A percentile compares a stretch with the other conserved stretches of the same genome.
Evolutionary conservation across 73 alveolate genomes (phyloP).

Genomic region (Paramecium tetraurelia): DNA sequence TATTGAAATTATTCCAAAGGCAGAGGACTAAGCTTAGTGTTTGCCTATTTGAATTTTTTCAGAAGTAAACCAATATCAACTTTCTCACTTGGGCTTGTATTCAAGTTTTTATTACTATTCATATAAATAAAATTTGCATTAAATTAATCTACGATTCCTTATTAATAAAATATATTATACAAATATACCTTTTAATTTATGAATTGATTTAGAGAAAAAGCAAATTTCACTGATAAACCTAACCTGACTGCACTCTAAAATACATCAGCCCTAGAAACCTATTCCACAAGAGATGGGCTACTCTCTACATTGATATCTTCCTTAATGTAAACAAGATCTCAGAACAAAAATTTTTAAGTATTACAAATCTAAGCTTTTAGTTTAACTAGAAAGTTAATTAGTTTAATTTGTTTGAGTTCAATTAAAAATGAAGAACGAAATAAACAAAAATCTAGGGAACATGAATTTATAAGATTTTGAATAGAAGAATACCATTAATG

Average conservation of each 20-base stretch:
- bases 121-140: neutral
- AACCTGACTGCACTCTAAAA: neutral
- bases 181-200: neutral
- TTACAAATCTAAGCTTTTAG: neutral
- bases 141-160: neutral
- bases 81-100: neutral
- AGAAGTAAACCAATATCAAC: neutral
- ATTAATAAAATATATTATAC: neutral
- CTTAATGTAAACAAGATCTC: neutral
- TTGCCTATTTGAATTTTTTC: neutral
- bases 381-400: neutral
- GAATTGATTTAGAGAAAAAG: neutral
- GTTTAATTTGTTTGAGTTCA: neutral
- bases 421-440: neutral
- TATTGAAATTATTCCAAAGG: neutral
- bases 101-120: neutral
- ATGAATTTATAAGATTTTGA: neutral
- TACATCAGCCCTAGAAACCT: neutral
- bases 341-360: neutral
- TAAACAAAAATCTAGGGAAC: neutral
- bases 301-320: neutral
- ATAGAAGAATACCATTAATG: neutral
- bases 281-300: neutral
- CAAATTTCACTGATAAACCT: neutral
- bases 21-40: constrained; percentile 13